Evolutionary conservation across 257 asterid genomes (phyloP).

Genomic region (Solanum verrucosum): DNA sequence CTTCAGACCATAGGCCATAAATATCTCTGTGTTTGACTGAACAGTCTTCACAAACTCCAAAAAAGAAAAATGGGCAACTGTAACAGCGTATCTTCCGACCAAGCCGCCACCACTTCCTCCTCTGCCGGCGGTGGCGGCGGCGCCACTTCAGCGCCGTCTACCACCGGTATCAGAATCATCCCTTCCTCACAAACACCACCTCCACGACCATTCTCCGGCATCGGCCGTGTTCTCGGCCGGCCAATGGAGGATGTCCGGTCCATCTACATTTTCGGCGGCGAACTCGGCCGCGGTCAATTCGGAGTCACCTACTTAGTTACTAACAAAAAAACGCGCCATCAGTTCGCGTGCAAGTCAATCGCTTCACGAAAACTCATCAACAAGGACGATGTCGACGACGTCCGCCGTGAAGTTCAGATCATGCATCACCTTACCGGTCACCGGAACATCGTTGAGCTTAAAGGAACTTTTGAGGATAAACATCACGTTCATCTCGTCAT

Average conservation of each 20-base stretch:
- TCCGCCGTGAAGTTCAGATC: constrained; percentile 87
- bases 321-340: constrained; percentile 42
- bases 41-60: constrained; percentile 7
- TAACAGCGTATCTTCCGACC: background rate
- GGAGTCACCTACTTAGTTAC: constrained; percentile 79
- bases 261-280: constrained; percentile 62
- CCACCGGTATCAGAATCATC: constrained; percentile 40
- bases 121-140: background rate
- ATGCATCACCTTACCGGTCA: constrained; percentile 90
- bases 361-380: constrained; percentile 59
- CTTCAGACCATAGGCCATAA: background rate
- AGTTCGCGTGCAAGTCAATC: constrained; percentile 82
- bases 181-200: constrained; percentile 49
- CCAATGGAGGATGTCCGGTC: constrained; percentile 63
- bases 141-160: constrained; percentile 14
- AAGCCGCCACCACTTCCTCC: background rate
- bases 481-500: constrained; percentile 62
- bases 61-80: constrained; percentile 48
- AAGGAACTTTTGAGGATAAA: constrained; percentile 73
- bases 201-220: constrained; percentile 53
- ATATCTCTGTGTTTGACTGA: constrained; percentile 21
- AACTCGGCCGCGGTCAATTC: constrained; percentile 87
- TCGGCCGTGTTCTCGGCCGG: constrained; percentile 72
- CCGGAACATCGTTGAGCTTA: constrained; percentile 72
- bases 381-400: constrained; percentile 72